Base-by-base conservation (phyloP, 2,329 filamentous ascomycete genomes). In the Diplocarpon mali region DNA sequence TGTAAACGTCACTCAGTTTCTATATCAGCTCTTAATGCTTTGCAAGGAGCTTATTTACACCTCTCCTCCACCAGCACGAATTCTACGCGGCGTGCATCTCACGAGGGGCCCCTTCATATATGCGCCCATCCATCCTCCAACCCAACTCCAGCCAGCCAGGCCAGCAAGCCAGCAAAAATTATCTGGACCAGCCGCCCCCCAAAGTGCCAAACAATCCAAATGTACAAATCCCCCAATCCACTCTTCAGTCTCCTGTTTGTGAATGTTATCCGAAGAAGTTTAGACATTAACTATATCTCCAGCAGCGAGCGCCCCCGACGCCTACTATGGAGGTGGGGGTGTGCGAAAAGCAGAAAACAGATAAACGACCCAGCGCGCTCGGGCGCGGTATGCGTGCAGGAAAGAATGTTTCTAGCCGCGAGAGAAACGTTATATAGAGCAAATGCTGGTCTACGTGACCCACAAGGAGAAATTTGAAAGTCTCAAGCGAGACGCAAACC, bases 231-330 rank as follows among this genome's bases (percentile, higher is more conserved):
- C 29, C 29, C 15, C 11, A 35, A 35, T 37, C 38, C 28, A 28
- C 24, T 28, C 35, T 40, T 40, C n/a, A 38, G 37, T 14, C 44
- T 31, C 14, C 40, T 20, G 30, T 30, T 35, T 35, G 28, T 15
- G 20, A 16, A 40, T 38, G 28, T 34, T 35, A 40, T 41, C 30
- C 40, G 39, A 45, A 49, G 46, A 46, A 49, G 46, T 54, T 52
- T 56, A 56, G 41, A 56, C 53, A 56, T 55, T 56, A 55, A 53
- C 50, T 49, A 48, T 44, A 38, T 45, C 40, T 34, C 38, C 30
- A 37, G 12, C 30, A 45, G 38, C 48, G 40, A 47, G 36, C 34
- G 17, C 39, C 43, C 49, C 40, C 44, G 31, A 35, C 39, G 41
- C 40, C 42, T 41, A 41, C 40, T 29, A 38, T 30, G 28, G 38